phyloP scores from a whole-genome alignment of 2,329 filamentous ascomycete genomes.

The Talaromyces pinophilus region DNA sequence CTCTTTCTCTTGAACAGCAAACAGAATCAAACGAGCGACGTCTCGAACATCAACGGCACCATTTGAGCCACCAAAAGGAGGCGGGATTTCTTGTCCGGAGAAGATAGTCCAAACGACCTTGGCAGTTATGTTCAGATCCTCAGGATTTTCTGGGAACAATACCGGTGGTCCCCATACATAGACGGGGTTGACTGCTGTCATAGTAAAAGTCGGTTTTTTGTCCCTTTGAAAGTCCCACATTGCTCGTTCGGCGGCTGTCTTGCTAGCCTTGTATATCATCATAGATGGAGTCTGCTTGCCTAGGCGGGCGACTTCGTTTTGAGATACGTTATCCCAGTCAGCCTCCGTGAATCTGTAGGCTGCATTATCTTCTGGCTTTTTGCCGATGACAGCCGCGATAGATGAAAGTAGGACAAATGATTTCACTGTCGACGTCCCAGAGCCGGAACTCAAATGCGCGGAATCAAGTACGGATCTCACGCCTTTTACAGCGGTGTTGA shows the following conservation, averaged over 20 bases:
- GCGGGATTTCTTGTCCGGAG: neutral
- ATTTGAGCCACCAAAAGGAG: neutral
- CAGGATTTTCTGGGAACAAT: neutral
- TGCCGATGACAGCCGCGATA: neutral
- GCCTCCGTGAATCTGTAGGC: neutral
- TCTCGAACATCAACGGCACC: neutral
- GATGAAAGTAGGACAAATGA: neutral
- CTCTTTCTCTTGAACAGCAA: neutral
- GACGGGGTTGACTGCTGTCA: neutral
- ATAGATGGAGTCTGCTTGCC: neutral
- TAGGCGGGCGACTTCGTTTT: neutral
- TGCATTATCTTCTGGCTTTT: neutral
- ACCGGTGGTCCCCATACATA: neutral
- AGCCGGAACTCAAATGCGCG: neutral
- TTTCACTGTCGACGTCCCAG: neutral
- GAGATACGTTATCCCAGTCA: neutral
- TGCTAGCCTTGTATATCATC: constrained; percentile 10
- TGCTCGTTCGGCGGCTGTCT: neutral
- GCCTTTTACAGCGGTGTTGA: neutral
- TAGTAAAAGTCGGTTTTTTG: neutral
- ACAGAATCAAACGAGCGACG: neutral
- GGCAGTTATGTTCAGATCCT: neutral
- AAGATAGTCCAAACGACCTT: neutral
- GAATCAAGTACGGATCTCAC: neutral
- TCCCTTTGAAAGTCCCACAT: constrained; percentile 9